These are phyloP conservation scores for Diplocarpon rosae DNA, from an alignment of 2,329 filamentous ascomycete species.

Conservation along the genomic window DNA sequence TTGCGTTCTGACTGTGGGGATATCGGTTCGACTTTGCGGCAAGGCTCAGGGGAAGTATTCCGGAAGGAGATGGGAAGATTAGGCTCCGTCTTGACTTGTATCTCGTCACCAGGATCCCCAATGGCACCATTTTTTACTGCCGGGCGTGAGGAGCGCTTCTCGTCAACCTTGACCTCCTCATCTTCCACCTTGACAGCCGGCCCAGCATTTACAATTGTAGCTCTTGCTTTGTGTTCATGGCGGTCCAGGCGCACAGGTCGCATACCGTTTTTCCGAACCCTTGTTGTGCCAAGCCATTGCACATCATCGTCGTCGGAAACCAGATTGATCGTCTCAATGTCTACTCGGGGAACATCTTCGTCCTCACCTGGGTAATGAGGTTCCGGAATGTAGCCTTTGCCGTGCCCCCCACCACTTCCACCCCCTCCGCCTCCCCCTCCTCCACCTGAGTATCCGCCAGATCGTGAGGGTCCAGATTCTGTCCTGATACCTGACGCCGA, in stretches of 20 bases:
- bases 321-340: slow-evolving; percentile 25
- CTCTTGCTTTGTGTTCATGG: slow-evolving; percentile 24
- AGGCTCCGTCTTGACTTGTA: slow-evolving; percentile 14
- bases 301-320: slow-evolving; percentile 15
- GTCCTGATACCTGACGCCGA: slow-evolving; percentile 5
- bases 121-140: background rate
- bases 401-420: background rate
- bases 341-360: slow-evolving; percentile 17
- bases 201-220: slow-evolving; percentile 22
- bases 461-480: slow-evolving; percentile 1
- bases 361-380: slow-evolving; percentile 24
- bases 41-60: background rate
- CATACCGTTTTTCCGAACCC: slow-evolving; percentile 7
- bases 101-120: slow-evolving; percentile 3
- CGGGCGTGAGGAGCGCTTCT: slow-evolving; percentile 7
- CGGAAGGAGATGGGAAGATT: background rate
- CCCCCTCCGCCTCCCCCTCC: slow-evolving; percentile 7
- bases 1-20: slow-evolving; percentile 10
- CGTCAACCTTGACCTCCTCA: slow-evolving; percentile 12
- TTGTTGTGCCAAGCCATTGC: slow-evolving; percentile 9
- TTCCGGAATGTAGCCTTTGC: slow-evolving; percentile 6
- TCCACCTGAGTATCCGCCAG: slow-evolving; percentile 3
- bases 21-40: background rate
- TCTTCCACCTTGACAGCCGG: slow-evolving; percentile 10
- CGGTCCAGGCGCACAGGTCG: slow-evolving; percentile 24